phyloP scores from a whole-genome alignment of 441 rosid genomes.

The Theobroma grandiflorum region DNA sequence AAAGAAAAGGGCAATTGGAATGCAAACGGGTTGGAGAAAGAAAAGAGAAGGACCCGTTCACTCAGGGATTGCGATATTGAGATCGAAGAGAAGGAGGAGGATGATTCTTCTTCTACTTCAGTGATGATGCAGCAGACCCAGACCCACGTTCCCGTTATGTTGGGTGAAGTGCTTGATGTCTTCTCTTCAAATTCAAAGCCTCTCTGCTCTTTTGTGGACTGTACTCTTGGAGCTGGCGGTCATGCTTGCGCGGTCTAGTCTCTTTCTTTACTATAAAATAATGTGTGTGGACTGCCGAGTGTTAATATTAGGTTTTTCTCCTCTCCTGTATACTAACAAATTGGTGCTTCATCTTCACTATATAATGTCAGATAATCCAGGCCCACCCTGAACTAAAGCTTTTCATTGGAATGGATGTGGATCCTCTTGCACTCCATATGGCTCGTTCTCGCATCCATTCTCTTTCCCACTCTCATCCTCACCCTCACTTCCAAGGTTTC shows the following conservation, averaged over 20 bases:
- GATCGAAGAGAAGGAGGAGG: neutral
- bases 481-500: constrained; percentile 49
- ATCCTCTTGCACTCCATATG: constrained; percentile 75
- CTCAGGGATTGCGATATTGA: constrained; percentile 57
- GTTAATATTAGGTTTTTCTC: neutral
- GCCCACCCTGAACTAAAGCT: constrained; percentile 69
- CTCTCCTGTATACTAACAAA: neutral
- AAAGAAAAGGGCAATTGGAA: constrained; percentile 30
- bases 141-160: constrained; percentile 83
- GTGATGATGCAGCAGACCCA: constrained; percentile 18
- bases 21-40: constrained; percentile 39
- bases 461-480: constrained; percentile 46
- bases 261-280: neutral
- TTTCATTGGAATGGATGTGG: constrained; percentile 91
- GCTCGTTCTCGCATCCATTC: constrained; percentile 59
- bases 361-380: constrained; percentile 61
- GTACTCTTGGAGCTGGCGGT: constrained; percentile 95
- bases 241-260: constrained; percentile 77
- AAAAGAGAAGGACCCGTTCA: constrained; percentile 88
- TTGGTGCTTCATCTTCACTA: neutral
- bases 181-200: constrained; percentile 57
- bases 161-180: constrained; percentile 86
- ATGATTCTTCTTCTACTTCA: constrained; percentile 27
- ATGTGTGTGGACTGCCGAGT: neutral
- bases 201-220: constrained; percentile 75